Base-by-base conservation (phyloP, 345 rosid species). In the Populus simonii region DNA sequence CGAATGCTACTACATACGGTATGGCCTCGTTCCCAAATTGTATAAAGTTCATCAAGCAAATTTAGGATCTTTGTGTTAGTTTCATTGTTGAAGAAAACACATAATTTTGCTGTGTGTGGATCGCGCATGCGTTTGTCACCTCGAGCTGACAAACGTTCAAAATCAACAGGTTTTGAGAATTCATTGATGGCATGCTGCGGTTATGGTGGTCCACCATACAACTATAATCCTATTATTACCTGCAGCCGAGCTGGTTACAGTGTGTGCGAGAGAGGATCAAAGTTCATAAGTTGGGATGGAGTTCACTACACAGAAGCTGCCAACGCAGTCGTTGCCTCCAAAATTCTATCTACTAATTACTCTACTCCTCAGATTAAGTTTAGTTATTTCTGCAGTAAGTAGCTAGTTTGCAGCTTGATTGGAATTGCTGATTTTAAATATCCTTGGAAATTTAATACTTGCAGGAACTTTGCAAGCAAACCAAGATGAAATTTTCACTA, bases 231-330 rank as follows among this genome's bases (percentile, higher is more conserved):
- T 0, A 87, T 70, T 33, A 74, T 83, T 1, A 66, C 79, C 8
- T 89, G 94, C 59, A 91, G 92, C 23, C 76, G 66, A 66, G 66
- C 84, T 27, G 88, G 89, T 8, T 82, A 80, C 80, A 84, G 80
- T 1, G 86, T 84, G 25, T 90, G 93, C 74, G 76, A 68, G 6
- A 69, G 82, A 45, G 87, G 87, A 72, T 73, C 83, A 2, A 75
- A 77, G 25, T 80, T 81, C 67, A 79, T 87, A 79, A 85, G 87
- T 38, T 92, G 93, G 93, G 97, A 92, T 71, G 97, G 93, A 22
- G 89, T 90, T 85, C 97, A 90, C 75, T 87, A 87, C 72, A 89
- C 92, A 3, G 92, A 90, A 74, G 97, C 91, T 16, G 92, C 93
- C 25, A 90, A 89, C 80, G 84, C 83, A 4, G 53, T 85, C 70